Conservation (phyloP, 129 eudicot species). For the Pseudognaphalium luteoalbum region DNA sequence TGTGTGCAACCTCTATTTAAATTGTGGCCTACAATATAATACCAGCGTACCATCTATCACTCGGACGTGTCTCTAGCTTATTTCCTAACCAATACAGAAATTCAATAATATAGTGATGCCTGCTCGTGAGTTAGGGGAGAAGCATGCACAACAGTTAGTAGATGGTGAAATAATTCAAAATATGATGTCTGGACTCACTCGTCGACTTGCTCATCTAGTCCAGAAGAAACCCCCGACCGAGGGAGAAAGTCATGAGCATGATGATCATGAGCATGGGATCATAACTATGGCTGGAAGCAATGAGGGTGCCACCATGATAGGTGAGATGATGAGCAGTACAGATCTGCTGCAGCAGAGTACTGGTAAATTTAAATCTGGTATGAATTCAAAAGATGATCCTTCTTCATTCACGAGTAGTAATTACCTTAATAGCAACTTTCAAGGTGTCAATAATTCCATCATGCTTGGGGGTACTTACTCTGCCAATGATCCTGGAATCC, state of each 20-base stretch:
- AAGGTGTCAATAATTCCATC: constrained; percentile 76
- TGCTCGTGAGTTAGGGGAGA: constrained; percentile 29
- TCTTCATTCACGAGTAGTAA: constrained; percentile 29
- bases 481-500: constrained; percentile 84
- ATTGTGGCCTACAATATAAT: constrained; percentile 19
- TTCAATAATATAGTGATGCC: constrained; percentile 30
- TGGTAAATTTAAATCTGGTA: neutral
- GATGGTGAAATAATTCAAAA: constrained; percentile 63
- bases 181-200: constrained; percentile 58
- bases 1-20: constrained; percentile 24
- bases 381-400: neutral
- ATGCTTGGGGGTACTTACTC: constrained; percentile 72
- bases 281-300: constrained; percentile 82
- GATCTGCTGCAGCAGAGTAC: neutral
- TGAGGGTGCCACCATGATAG: constrained; percentile 75
- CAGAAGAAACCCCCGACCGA: constrained; percentile 31
- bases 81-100: neutral
- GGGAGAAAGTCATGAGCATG: constrained; percentile 35
- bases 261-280: constrained; percentile 40
- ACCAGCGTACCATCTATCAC: neutral
- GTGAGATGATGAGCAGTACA: constrained; percentile 33
- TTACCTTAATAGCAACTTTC: constrained; percentile 65
- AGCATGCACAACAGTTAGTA: constrained; percentile 27
- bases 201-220: constrained; percentile 47
- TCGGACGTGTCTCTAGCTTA: neutral